Evolutionary conservation across 225 moss, liverwort and hornwort species (phyloP).

Genomic region (Bryum argenteum): DNA sequence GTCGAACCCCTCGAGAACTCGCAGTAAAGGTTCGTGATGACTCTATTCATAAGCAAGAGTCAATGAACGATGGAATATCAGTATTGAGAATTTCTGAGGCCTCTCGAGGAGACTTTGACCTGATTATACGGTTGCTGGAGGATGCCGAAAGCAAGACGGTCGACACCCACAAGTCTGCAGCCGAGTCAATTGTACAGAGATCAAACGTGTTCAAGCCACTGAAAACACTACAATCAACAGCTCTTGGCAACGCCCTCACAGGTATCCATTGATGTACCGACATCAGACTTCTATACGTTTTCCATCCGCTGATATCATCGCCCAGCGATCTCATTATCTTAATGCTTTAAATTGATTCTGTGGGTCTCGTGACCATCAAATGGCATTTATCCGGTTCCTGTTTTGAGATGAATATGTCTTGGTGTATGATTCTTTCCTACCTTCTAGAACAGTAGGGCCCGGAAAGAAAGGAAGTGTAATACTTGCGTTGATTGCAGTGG

Average conservation of each 20-base stretch:
- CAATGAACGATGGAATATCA: slow-evolving; percentile 19
- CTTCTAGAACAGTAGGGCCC: slow-evolving; percentile 9
- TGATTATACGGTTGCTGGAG: slow-evolving; percentile 24
- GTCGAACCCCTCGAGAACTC: slow-evolving; percentile 39
- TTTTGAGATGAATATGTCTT: background rate
- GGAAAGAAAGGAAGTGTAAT: slow-evolving; percentile 11
- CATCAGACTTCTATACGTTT: slow-evolving; percentile 4
- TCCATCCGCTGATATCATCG: background rate
- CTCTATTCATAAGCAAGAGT: slow-evolving; percentile 27
- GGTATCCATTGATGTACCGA: slow-evolving; percentile 18
- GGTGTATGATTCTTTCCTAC: background rate
- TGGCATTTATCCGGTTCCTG: background rate
- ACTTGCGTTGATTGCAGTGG: slow-evolving; percentile 31
- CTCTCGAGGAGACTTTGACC: slow-evolving; percentile 39
- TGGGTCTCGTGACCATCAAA: background rate
- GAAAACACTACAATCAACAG: slow-evolving; percentile 19
- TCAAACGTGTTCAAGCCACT: slow-evolving; percentile 19
- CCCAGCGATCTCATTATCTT: background rate
- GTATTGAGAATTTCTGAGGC: background rate
- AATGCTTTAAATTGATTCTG: too few species aligned
- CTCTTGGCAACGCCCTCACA: slow-evolving; percentile 45
- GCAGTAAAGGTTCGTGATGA: slow-evolving; percentile 39
- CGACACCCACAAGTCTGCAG: slow-evolving; percentile 17
- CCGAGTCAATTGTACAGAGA: slow-evolving; percentile 15
- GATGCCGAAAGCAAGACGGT: slow-evolving; percentile 41